Conservation (phyloP, 495 filamentous ascomycete species). For the Tetracladium setigerum region DNA sequence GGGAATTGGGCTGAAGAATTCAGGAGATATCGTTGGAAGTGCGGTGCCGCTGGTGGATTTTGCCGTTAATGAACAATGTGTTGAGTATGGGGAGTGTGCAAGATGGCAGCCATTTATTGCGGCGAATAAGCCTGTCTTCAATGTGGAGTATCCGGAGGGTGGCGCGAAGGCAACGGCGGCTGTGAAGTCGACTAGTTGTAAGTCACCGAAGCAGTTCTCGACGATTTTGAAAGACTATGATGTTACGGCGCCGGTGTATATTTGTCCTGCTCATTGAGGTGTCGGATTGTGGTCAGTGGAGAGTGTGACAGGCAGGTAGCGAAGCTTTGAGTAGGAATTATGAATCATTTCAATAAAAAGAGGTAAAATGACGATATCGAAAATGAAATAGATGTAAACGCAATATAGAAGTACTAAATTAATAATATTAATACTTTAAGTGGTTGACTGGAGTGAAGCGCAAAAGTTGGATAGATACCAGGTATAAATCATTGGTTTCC, state of each 20-base stretch:
- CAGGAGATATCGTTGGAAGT: constrained; percentile 44
- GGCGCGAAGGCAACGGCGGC: constrained; percentile 24
- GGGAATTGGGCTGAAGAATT: constrained; percentile 61
- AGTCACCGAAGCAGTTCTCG: constrained; percentile 39
- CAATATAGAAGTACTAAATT: no score
- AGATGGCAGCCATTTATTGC: constrained; percentile 47
- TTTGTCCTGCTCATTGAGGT: constrained; percentile 3
- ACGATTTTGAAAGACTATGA: constrained; percentile 58
- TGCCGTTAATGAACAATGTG: constrained; percentile 67
- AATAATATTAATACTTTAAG: no score
- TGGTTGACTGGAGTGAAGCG: no score
- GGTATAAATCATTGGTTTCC: no score
- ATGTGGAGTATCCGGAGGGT: constrained; percentile 60
- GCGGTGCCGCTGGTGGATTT: constrained; percentile 55
- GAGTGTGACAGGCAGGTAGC: no score
- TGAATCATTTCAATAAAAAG: no score
- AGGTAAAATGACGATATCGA: no score
- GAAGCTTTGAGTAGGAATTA: no score
- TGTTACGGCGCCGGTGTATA: constrained; percentile 48
- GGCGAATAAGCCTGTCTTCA: constrained; percentile 60
- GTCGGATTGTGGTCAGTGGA: no score
- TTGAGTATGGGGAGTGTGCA: constrained; percentile 49
- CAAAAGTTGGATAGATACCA: no score
- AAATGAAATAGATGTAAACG: no score
- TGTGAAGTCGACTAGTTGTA: neutral